Evolutionary conservation across 2,329 filamentous ascomycete species (phyloP).

Genomic region (Botrytis hyacinthi): DNA sequence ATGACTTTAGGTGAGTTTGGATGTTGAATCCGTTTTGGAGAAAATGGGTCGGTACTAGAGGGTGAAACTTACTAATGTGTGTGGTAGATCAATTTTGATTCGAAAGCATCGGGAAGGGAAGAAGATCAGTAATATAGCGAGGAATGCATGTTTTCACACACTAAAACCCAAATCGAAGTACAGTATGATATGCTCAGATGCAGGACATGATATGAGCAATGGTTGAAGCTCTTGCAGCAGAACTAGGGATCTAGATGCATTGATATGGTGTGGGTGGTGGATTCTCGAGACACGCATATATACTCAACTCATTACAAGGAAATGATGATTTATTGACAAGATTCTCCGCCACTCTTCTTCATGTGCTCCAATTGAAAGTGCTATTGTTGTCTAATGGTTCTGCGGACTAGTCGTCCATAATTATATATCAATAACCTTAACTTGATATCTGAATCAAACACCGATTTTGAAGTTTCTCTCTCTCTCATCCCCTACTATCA

Average conservation of each 20-base stretch:
- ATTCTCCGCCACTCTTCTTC: background rate
- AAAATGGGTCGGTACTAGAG: background rate
- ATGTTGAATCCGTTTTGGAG: background rate
- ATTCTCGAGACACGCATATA: background rate
- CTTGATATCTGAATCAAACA: background rate
- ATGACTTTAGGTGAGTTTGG: slow-evolving; percentile 64
- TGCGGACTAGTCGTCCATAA: background rate
- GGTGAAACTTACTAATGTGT: slow-evolving; percentile 12
- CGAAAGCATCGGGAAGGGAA: background rate
- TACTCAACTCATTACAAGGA: background rate
- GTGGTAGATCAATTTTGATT: slow-evolving; percentile 35
- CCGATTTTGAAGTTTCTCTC: background rate
- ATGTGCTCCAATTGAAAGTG: background rate
- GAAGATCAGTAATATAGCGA: background rate
- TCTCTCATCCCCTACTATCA: background rate
- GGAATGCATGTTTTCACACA: background rate
- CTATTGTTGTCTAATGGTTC: background rate
- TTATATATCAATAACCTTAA: background rate
- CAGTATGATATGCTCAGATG: background rate
- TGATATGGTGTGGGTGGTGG: background rate
- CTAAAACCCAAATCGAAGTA: background rate
- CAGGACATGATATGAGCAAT: background rate
- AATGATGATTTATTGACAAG: background rate
- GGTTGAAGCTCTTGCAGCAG: background rate
- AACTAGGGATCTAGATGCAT: background rate